These are phyloP conservation scores for Orbilia javanica DNA, from an alignment of 2,329 filamentous ascomycete species.

Conservation along the genomic window DNA sequence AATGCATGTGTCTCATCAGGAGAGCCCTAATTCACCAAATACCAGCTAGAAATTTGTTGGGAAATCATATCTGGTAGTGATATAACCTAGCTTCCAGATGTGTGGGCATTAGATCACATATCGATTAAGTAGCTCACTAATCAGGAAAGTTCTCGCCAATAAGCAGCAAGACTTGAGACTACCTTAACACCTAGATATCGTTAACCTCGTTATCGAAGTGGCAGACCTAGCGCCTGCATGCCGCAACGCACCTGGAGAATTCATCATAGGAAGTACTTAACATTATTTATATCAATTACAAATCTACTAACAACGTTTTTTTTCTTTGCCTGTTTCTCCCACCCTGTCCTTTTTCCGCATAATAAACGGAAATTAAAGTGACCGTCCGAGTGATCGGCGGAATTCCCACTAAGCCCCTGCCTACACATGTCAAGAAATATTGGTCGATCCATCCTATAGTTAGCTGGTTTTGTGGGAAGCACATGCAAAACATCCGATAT, in stretches of 20 bases:
- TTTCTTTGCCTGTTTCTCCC: too few relatives aligned
- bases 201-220: not conserved
- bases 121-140: not conserved
- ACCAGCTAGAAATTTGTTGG: not conserved
- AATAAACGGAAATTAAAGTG: not conserved
- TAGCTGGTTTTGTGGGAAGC: not conserved
- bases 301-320: not conserved
- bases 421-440: not conserved
- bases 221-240: not conserved
- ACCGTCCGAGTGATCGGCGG: not conserved
- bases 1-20: not conserved
- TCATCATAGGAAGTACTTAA: not conserved
- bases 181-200: not conserved
- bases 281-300: not conserved
- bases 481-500: not conserved
- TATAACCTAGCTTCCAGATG: slow-evolving; percentile 6
- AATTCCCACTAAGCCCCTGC: not conserved
- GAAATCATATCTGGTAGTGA: not conserved
- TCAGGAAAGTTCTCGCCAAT: slow-evolving; percentile 10
- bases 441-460: too few relatives aligned
- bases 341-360: not conserved
- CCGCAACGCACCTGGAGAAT: not conserved
- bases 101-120: not conserved
- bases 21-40: not conserved
- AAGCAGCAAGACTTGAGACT: not conserved